phyloP scores from a whole-genome alignment of 805 yeast genomes.

The Saccharomycopsis vini region DNA sequence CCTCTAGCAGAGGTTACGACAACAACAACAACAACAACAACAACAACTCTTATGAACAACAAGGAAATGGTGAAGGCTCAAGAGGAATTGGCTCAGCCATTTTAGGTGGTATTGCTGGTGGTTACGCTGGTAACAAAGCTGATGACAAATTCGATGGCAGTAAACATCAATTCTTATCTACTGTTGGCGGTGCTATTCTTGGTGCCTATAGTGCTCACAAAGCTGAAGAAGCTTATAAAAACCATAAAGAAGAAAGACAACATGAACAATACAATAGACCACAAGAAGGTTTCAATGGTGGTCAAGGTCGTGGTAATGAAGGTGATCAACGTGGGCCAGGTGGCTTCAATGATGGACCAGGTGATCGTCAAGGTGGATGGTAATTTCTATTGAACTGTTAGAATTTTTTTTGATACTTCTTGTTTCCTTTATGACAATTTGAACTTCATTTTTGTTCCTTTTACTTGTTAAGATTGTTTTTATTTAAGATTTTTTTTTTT shows the following conservation, averaged over 20 bases:
- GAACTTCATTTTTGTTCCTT: too few species aligned
- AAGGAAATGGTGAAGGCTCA: slow-evolving; percentile 23
- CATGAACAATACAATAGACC: slow-evolving; percentile 10
- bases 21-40: slow-evolving; percentile 2
- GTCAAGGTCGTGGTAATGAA: slow-evolving; percentile 1
- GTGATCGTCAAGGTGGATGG: slow-evolving; percentile 10
- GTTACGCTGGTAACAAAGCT: slow-evolving; percentile 45
- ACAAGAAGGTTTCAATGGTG: slow-evolving; percentile 8
- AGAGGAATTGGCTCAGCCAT: slow-evolving; percentile 38
- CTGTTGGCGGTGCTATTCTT: slow-evolving; percentile 43
- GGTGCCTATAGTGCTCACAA: slow-evolving; percentile 50
- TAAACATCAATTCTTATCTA: slow-evolving; percentile 34
- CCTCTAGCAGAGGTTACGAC: slow-evolving; percentile 17
- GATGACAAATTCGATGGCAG: slow-evolving; percentile 36
- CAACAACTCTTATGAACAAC: slow-evolving; percentile 12
- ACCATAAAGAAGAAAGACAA: slow-evolving; percentile 19
- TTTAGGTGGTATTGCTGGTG: slow-evolving; percentile 29
- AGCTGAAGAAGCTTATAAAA: slow-evolving; percentile 33
- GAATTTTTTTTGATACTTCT: not conserved
- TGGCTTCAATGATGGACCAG: too few species aligned
- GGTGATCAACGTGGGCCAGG: not conserved
- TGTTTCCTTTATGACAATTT: not conserved
- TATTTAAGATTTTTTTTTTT: too few species aligned
- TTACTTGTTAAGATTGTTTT: not conserved
- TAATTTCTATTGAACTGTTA: not conserved